These are phyloP conservation scores for Dactylellina leptospora DNA, from an alignment of 2,329 filamentous ascomycete genomes.

Conservation along the genomic window DNA sequence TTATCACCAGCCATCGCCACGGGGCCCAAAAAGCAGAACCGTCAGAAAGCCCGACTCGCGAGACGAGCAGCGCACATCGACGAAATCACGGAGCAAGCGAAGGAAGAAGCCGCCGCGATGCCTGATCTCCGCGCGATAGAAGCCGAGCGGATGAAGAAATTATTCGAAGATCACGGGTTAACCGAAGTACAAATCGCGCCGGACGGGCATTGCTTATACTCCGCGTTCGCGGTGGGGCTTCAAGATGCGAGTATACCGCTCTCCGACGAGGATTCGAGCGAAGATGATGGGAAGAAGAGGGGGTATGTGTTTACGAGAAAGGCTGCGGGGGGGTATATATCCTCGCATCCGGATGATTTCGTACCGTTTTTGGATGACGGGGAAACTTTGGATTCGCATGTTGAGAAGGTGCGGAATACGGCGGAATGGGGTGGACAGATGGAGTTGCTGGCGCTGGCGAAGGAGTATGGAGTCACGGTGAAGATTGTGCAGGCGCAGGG, in stretches of 20 bases:
- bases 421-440: constrained; percentile 96
- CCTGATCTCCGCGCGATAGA: constrained; percentile 77
- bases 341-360: constrained; percentile 78
- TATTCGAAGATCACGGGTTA: constrained; percentile 72
- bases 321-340: constrained; percentile 80
- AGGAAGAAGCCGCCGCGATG: constrained; percentile 76
- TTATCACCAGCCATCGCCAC: constrained; percentile 12
- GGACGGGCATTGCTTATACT: constrained; percentile 95
- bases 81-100: constrained; percentile 72
- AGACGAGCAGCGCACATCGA: constrained; percentile 86
- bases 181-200: constrained; percentile 81
- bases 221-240: constrained; percentile 87
- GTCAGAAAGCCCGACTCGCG: constrained; percentile 89
- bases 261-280: not conserved
- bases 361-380: constrained; percentile 83
- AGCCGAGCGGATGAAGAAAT: constrained; percentile 73
- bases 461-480: constrained; percentile 80
- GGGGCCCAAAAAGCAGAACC: constrained; percentile 77
- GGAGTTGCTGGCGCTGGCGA: constrained; percentile 84
- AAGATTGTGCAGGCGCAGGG: constrained; percentile 85
- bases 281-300: constrained; percentile 55
- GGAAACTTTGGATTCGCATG: constrained; percentile 71
- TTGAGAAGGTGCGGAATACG: constrained; percentile 80
- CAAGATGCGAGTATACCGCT: constrained; percentile 55
- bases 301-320: constrained; percentile 74